Evolutionary conservation across 2,329 filamentous ascomycete genomes (phyloP), one percentile per base, ranked within the genome.

Genomic region (Pseudogymnoascus sp.): DNA sequence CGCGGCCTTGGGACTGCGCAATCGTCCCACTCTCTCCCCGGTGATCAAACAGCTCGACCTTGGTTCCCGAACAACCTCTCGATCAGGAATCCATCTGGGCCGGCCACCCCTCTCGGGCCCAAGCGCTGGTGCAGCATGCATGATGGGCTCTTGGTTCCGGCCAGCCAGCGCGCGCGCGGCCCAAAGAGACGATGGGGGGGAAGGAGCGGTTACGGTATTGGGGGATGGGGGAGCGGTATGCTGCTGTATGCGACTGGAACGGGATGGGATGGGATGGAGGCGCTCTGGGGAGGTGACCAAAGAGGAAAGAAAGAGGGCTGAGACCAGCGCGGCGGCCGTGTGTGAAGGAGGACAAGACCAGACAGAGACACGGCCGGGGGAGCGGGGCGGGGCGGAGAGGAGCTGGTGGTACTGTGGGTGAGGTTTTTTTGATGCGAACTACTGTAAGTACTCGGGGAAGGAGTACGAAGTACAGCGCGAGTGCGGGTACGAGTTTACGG

Each of bases 11-110:
- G 47, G 6, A 21, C 19, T 28, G 10, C 19, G 40, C 19, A 44
- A 23, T 44, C 23, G 44, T 50, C 47, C 47, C 47, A 53, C 47
- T 53, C 31, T 26, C 13, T 31, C 15, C 23, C 47, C 4, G 26
- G 47, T 53, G 47, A 53, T 53, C 47, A 53, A 53, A 53, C 47
- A 53, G 6, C 21, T 53, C n/a, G 47, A 53, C 47, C 26, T 53
- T 53, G 47, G 47, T 53, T 53, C 47, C 47, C 47, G 47, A 31
- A 31, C 23, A 31, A 31, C 23, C 17, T 31, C 23, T 26, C 15
- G 44, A 53, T 53, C 44, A 53, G 23, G 15, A 53, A 31, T 53
- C 44, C 17, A 31, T 53, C 17, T 53, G 26, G 47, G 23, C 47
- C 47, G 17, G 15, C 13, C 47, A 13, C 13, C 47, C 21, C 47